Evolutionary conservation across 768 basidiomycete genomes (phyloP).

Genomic region (Tulasnella sp.): DNA sequence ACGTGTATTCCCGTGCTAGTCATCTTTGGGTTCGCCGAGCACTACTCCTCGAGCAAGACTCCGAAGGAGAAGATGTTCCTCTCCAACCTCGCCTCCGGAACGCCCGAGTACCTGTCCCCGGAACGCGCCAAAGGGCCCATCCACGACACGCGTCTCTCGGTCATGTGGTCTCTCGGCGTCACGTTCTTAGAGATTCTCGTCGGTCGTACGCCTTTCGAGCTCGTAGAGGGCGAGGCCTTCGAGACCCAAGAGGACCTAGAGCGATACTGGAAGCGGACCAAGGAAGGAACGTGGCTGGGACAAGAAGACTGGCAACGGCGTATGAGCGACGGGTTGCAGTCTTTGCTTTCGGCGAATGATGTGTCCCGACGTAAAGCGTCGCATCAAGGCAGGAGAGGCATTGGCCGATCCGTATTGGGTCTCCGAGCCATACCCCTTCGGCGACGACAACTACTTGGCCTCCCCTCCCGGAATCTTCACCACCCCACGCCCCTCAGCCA

Average conservation of each 20-base stretch:
- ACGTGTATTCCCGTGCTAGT: slow-evolving; percentile 79
- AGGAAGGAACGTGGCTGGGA: slow-evolving; percentile 78
- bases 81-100: slow-evolving; percentile 80
- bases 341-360: slow-evolving; percentile 70
- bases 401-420: slow-evolving; percentile 63
- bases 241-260: slow-evolving; percentile 71
- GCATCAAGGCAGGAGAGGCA: slow-evolving; percentile 59
- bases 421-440: slow-evolving; percentile 17
- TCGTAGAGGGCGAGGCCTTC: slow-evolving; percentile 71
- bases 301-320: slow-evolving; percentile 54
- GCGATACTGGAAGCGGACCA: slow-evolving; percentile 76
- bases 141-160: slow-evolving; percentile 91
- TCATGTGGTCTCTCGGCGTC: slow-evolving; percentile 76
- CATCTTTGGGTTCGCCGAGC: slow-evolving; percentile 94
- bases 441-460: slow-evolving; percentile 38
- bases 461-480: slow-evolving; percentile 23
- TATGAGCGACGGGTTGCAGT: slow-evolving; percentile 45
- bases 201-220: slow-evolving; percentile 87
- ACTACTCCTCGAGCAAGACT: slow-evolving; percentile 39
- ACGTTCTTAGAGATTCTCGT: slow-evolving; percentile 92
- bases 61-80: slow-evolving; percentile 44
- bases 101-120: slow-evolving; percentile 92
- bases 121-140: slow-evolving; percentile 80
- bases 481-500: background rate
- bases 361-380: slow-evolving; percentile 69